Evolutionary conservation across 2,329 filamentous ascomycete genomes (phyloP), one percentile per base, ranked within the genome.

Genomic region (Pestalotiopsis sp.): DNA sequence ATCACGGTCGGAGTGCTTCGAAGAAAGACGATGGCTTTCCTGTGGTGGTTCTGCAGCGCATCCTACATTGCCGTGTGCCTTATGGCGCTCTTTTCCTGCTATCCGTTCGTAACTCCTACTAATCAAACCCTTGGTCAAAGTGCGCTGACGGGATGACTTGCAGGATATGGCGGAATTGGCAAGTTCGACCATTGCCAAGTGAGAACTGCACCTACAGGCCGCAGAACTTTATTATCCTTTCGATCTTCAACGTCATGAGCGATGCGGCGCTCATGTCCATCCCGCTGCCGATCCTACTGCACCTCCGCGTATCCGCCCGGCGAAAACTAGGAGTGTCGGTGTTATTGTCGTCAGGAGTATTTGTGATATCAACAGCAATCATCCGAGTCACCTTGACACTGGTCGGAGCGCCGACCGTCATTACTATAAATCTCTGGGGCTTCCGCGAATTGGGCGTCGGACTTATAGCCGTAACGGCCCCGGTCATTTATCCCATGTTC

Each of bases 301-400:
- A 73, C 20, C 58, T 76, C 1, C 71, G 71, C 13, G 72, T 77
- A 6, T 68, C 71, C 1, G 23, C 41, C 14, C 45, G 64, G 1
- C 65, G 69, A 2, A 72, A 71, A 31, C 1, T 73, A 11, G 69
- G 71, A 7, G 63, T 74, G 1, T 66, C 65, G 27, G 45, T 76
- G 1, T 68, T 76, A 4, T 68, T 77, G 2, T 76, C 72, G 4
- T 76, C 74, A 0, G 75, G 73, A 9, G 20, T 76, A 4, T 77
- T 77, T 64, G 67, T 77, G 41, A 76, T 77, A 20, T 72, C 72
- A 3, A 75, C 75, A 0, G 76, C 75, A 0, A 62, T 77, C 17
- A 67, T 76, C 3, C 71, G 75, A 1, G 75, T 74, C 0, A 59
- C 70, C 2, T 65, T 71, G 4, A 77, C 76, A 0, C 69, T 77